Evolutionary conservation across 2,329 filamentous ascomycete species (phyloP).

Genomic region (Tolypocladium sp.): DNA sequence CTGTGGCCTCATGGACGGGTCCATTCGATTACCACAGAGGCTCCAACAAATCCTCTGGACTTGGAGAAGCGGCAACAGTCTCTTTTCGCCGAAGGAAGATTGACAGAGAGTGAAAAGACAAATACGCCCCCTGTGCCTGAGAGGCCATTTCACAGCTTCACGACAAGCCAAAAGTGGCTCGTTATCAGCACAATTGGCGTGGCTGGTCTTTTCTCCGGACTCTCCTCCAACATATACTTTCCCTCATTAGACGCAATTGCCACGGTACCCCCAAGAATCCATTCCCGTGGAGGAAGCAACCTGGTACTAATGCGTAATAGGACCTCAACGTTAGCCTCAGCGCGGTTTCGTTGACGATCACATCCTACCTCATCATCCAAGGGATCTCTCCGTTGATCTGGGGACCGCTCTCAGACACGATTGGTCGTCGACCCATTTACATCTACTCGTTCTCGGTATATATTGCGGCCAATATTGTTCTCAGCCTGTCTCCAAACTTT

Average conservation of each 20-base stretch:
- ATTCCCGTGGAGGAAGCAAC: background rate
- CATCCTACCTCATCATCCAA: conserved; percentile 40
- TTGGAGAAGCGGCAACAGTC: too few species aligned
- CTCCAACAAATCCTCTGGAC: too few species aligned
- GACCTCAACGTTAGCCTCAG: conserved; percentile 19
- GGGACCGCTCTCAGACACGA: conserved; percentile 36
- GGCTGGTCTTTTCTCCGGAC: conserved; percentile 42
- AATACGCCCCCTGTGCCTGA: too few species aligned
- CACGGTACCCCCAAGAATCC: conserved; percentile 11
- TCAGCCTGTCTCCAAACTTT: conserved; percentile 35
- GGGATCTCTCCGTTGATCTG: conserved; percentile 39
- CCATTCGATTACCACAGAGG: background rate
- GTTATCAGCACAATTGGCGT: conserved; percentile 39
- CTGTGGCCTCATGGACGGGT: too few species aligned
- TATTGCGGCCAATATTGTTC: conserved; percentile 33
- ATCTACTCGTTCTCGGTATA: conserved; percentile 36
- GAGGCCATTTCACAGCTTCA: conserved; percentile 1
- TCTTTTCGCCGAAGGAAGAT: too few species aligned
- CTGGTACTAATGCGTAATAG: conserved; percentile 3
- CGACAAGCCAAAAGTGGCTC: conserved; percentile 24
- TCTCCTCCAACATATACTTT: conserved; percentile 43
- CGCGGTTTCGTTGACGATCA: conserved; percentile 30
- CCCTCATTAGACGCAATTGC: conserved; percentile 31
- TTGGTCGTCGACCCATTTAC: conserved; percentile 35
- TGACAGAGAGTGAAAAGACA: too few species aligned